Base-by-base conservation (phyloP, 345 rosid species). In the Gossypium mustelinum region DNA sequence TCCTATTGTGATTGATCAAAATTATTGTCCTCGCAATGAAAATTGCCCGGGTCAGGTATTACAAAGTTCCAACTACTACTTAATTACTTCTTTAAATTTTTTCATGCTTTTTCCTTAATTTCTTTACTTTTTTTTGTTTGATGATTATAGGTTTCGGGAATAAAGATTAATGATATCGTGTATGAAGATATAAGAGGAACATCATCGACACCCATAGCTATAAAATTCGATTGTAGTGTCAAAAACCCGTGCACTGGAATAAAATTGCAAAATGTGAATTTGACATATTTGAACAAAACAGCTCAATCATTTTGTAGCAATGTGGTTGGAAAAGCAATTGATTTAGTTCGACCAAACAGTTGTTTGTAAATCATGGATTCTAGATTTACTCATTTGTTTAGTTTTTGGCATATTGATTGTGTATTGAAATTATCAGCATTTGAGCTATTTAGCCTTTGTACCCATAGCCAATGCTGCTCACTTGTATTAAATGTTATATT, bases 11-110 rank as follows among this genome's bases (percentile, higher is more conserved):
- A 34, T 90, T 3, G 91, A 90, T 62, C 89, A 89, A 47, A 81
- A 89, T 39, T 89, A 87, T 65, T 90, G 96, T 58, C 93, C 91
- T 39, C 79, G 85, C 64, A 77, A 81, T 41, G 4, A 64, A 41
- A 78, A 52, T 60, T 89, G 93, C 29, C 93, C 93, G 12, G 24
- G 14, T 51, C 79, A 87, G 87, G 88, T 47, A 47, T 47, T 47
- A 9, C 51, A 47, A 47, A 47, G 13, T 11, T 47, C 3, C 51
- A 3, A 12, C 0, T 4, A 4, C 1, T 25, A 2, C 1, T 29
- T 29, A 7, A 2, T 56, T 56, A 1, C 11, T 10, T 47, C 39
- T 29, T 4, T 29, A 29, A 4, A 29, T 13, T 5, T 18, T 47
- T 2, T 11, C 51, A 47, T 47, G 16, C 14, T 0, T 47, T 11